phyloP scores from a whole-genome alignment of 164 flowering plant species.

The Malania oleifera region DNA sequence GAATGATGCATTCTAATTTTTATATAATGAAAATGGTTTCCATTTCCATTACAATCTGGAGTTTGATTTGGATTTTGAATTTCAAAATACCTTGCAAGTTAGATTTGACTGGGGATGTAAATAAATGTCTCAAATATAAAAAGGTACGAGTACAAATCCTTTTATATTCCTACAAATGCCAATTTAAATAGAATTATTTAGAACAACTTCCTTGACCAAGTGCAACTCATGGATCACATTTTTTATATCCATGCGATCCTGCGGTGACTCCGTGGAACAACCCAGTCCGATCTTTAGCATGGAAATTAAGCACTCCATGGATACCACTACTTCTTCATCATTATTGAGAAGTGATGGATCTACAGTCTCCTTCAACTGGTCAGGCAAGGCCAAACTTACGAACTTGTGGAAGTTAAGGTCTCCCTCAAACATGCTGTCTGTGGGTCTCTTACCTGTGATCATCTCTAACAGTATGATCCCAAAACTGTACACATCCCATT shows the following conservation, averaged over 20 bases:
- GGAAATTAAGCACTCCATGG: neutral
- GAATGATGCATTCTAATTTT: no score
- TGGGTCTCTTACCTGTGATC: slow-evolving; percentile 18
- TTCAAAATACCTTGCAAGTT: no score
- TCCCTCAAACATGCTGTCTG: slow-evolving; percentile 13
- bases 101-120: no score
- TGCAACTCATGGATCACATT: slow-evolving; percentile 13
- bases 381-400: slow-evolving; percentile 6
- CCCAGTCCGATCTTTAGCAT: slow-evolving; percentile 3
- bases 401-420: slow-evolving; percentile 8
- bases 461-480: slow-evolving; percentile 21
- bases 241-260: slow-evolving; percentile 14
- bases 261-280: slow-evolving; percentile 13
- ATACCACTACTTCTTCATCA: no score
- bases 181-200: no score
- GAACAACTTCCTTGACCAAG: neutral
- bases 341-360: neutral
- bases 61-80: no score
- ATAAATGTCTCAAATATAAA: no score
- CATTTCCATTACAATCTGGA: no score
- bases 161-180: no score
- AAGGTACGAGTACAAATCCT: no score
- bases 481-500: slow-evolving; percentile 21
- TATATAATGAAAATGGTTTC: no score
- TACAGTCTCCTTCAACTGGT: neutral